phyloP scores from a whole-genome alignment of 1,284 basidiomycete genomes.

The Moesziomyces sp. region DNA sequence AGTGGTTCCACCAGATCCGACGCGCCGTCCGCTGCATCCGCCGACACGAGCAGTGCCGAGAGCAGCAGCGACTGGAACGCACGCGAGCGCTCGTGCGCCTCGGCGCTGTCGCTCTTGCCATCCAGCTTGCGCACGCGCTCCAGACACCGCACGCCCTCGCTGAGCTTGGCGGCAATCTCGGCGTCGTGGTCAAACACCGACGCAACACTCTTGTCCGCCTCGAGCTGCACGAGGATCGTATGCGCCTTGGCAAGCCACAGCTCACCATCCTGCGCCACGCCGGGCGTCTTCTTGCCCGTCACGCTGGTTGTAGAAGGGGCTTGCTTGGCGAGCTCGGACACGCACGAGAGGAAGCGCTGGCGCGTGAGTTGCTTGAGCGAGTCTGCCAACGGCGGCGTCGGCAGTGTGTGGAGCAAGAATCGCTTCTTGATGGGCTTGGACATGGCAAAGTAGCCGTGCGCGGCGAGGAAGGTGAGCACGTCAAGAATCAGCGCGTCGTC shows the following conservation, averaged over 20 bases:
- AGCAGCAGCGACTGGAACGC: conserved; percentile 56
- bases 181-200: conserved; percentile 45
- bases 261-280: conserved; percentile 77
- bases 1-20: conserved; percentile 58
- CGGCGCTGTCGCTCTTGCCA: conserved; percentile 23
- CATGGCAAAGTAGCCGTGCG: conserved; percentile 82
- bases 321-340: conserved; percentile 80
- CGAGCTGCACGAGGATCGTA: conserved; percentile 74
- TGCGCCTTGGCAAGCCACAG: conserved; percentile 83
- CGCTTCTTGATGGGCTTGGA: conserved; percentile 80
- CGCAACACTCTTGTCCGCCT: conserved; percentile 78
- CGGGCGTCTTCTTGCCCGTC: conserved; percentile 72
- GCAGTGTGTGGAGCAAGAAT: conserved; percentile 69
- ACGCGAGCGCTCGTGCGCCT: conserved; percentile 28
- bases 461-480: conserved; percentile 82
- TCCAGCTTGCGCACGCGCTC: conserved; percentile 50
- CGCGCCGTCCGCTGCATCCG: conserved; percentile 71
- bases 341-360: conserved; percentile 77
- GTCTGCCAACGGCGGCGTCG: conserved; percentile 80
- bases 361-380: conserved; percentile 76
- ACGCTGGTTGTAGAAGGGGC: conserved; percentile 61
- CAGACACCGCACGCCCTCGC: conserved; percentile 34
- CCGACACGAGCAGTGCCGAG: conserved; percentile 52
- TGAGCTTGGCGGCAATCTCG: conserved; percentile 42
- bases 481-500: conserved; percentile 80